Base-by-base conservation (phyloP, 805 yeast species). In the Blastobotrys americana region DNA sequence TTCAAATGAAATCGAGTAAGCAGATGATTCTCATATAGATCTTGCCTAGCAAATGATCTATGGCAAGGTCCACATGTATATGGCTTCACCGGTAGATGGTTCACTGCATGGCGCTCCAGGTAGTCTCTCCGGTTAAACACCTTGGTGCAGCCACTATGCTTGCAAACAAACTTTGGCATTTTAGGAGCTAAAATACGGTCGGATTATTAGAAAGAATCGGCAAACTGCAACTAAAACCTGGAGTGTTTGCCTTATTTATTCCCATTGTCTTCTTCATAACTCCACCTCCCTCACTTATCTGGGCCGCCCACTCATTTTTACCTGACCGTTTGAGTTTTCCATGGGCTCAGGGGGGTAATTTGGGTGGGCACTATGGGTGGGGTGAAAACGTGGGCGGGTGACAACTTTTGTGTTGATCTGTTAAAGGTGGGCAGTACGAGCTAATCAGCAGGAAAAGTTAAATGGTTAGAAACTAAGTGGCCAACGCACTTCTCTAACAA, bases 41-140 rank as follows among this genome's bases (percentile, higher is more conserved):
- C 68, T 17, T 55, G 52, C 8, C 68, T 53, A 21, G 59, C 55
- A 47, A 62, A 64, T 40, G 59, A 60, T 5, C 67, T 56, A 47
- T 60, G 51, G 52, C 68, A 64, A 16, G 55, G 55, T 19, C 50
- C 44, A 42, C 68, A 64, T 39, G 51, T 46, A 42, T 38, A 63
- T 15, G 67, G 67, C 49, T 63, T 63, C n/a, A 63, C 58, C 3
- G 54, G 53, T 15, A 62, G 50, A 42, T 63, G 67, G 48, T 64
- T 64, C n/a, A 61, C 61, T 18, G 66, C 58, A 44, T 64, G 68
- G 5, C 67, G 47, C 43, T 62, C 66, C 23, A 63, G 51, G 39
- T 63, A 63, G 46, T 63, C 67, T 3, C 64, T 47, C 8, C 67
- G 57, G 42, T 61, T 60, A 49, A 63, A 63, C 41, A 56, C 56